These are phyloP conservation scores for Fusarium sp. DNA, from an alignment of 2,329 filamentous ascomycete species.

Conservation along the genomic window DNA sequence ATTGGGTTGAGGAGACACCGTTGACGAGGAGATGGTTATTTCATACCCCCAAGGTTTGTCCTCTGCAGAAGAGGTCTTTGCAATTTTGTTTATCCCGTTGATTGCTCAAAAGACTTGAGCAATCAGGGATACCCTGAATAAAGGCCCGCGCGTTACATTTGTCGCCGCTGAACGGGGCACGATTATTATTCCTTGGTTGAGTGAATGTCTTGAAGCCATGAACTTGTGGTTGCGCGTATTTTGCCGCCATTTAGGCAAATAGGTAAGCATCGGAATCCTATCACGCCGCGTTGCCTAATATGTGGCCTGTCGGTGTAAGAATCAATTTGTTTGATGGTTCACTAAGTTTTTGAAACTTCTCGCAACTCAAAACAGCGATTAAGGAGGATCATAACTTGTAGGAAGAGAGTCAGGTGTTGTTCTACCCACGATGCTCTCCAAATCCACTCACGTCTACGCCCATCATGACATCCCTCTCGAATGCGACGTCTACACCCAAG, in stretches of 20 bases:
- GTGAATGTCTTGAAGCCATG: neutral
- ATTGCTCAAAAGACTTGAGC: neutral
- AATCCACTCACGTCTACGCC: conserved; percentile 50
- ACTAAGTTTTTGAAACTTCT: neutral
- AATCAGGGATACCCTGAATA: conserved; percentile 2
- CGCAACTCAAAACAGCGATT: neutral
- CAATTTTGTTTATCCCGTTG: neutral
- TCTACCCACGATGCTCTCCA: conserved; percentile 43
- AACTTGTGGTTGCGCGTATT: conserved; percentile 3
- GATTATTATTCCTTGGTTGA: neutral
- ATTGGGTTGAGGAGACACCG: neutral
- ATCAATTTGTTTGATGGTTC: no score
- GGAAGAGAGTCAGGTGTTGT: no score
- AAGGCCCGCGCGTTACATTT: conserved; percentile 15
- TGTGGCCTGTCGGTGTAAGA: neutral
- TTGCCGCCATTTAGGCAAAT: conserved; percentile 11
- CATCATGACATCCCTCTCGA: conserved; percentile 53
- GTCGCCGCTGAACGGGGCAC: conserved; percentile 17
- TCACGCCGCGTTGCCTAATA: neutral
- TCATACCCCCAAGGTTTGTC: neutral
- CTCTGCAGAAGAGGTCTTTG: conserved; percentile 4
- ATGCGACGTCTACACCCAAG: conserved; percentile 54
- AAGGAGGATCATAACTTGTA: no score
- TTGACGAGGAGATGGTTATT: neutral
- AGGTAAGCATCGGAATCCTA: conserved; percentile 1